These are phyloP conservation scores for Lepiota subincarnata DNA, from an alignment of 768 basidiomycete genomes.

Conservation along the genomic window DNA sequence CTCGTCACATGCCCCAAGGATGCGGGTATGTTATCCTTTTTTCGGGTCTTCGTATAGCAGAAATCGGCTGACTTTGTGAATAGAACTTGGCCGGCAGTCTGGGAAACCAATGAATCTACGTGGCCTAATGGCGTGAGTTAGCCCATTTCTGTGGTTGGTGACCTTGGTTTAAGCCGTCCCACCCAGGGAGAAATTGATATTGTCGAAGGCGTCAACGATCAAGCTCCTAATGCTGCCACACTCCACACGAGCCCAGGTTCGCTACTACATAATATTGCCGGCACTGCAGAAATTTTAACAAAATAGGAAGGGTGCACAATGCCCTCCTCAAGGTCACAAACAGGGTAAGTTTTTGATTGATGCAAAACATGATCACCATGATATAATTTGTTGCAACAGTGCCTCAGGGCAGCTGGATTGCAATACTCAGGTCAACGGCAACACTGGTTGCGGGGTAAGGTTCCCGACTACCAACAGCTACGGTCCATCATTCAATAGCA, in stretches of 20 bases:
- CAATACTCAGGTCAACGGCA: slow-evolving; percentile 19
- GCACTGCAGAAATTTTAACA: slow-evolving; percentile 6
- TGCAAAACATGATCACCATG: not conserved
- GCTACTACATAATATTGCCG: slow-evolving; percentile 33
- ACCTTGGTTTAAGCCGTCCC: not conserved
- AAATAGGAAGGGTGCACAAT: slow-evolving; percentile 23
- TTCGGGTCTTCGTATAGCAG: not conserved
- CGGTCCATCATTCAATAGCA: slow-evolving; percentile 53
- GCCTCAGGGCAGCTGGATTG: slow-evolving; percentile 21
- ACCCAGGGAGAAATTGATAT: slow-evolving; percentile 37
- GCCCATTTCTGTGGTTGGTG: not conserved
- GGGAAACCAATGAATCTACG: slow-evolving; percentile 42
- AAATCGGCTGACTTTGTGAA: not conserved
- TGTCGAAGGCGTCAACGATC: slow-evolving; percentile 38
- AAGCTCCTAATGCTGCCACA: slow-evolving; percentile 31
- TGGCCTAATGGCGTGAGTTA: slow-evolving; percentile 43
- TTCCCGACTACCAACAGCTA: slow-evolving; percentile 38
- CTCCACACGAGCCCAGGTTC: slow-evolving; percentile 39
- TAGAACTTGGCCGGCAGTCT: slow-evolving; percentile 51
- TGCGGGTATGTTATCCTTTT: slow-evolving; percentile 23
- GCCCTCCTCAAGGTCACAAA: slow-evolving; percentile 30
- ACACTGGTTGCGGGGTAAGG: slow-evolving; percentile 26
- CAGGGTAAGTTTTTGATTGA: slow-evolving; percentile 33
- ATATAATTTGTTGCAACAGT: slow-evolving; percentile 18
- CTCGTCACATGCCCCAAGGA: slow-evolving; percentile 35